phyloP scores from a whole-genome alignment of 176 grass and related monocot species.

The Carex littledalei region DNA sequence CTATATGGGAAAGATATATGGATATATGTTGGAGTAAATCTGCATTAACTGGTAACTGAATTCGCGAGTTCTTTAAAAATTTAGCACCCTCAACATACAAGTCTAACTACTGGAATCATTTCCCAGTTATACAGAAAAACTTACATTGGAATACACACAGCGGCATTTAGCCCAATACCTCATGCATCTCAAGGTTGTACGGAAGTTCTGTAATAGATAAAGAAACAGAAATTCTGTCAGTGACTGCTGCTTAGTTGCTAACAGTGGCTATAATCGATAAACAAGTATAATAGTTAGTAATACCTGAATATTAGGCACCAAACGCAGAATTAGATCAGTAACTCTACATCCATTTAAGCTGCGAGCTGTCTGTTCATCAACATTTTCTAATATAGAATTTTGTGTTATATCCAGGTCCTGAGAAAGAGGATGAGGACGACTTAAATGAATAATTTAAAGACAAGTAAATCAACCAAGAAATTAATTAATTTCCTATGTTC shows the following conservation, averaged over 20 bases:
- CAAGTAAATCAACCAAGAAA: not conserved
- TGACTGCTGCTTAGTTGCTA: not conserved
- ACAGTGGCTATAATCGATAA: not conserved
- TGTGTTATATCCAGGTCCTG: conserved; percentile 91
- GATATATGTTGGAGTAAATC: not conserved
- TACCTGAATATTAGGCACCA: conserved; percentile 80
- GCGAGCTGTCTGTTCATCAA: conserved; percentile 82
- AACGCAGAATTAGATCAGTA: conserved; percentile 77
- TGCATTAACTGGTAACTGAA: not conserved
- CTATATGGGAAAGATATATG: not conserved
- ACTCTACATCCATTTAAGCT: conserved; percentile 92
- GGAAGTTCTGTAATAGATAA: conserved; percentile 60
- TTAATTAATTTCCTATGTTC: not conserved
- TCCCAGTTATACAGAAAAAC: conserved; percentile 15
- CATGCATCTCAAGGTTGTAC: conserved; percentile 85
- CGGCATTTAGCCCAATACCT: conserved; percentile 82
- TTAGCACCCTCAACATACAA: not conserved
- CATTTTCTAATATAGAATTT: conserved; percentile 80
- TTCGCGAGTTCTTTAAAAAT: conserved; percentile 1
- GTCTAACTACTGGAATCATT: not conserved
- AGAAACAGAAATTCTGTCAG: conserved; percentile 17
- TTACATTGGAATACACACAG: conserved; percentile 94
- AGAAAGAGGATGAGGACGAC: conserved; percentile 18
- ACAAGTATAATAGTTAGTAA: conserved; percentile 10
- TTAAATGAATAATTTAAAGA: conserved; percentile 10